Percentiles rank a stretch among this genome's conserved stretches.
Evolutionary conservation across 345 rosid genomes (phyloP).

Genomic region (Bruguiera parviflora): DNA sequence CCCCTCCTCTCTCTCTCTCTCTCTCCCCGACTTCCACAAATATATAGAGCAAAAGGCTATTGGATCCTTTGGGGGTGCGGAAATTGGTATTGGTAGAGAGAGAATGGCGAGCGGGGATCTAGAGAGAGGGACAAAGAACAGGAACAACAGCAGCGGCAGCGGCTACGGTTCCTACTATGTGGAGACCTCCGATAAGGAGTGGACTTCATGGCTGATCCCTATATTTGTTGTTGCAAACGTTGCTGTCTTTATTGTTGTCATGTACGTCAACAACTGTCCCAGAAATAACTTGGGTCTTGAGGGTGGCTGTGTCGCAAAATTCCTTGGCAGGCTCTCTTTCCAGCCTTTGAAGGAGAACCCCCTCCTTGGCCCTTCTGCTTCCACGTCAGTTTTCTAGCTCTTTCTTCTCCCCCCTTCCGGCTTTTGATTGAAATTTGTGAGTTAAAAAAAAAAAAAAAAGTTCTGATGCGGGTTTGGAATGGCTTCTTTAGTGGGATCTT

Average conservation of each 20-base stretch:
- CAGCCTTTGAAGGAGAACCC: slow-evolving; percentile 89
- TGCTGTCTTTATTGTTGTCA: slow-evolving; percentile 57
- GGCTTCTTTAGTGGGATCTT: slow-evolving; percentile 1
- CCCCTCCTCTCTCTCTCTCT: background rate
- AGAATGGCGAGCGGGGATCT: slow-evolving; percentile 60
- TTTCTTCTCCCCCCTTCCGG: background rate
- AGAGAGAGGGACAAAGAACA: slow-evolving; percentile 49
- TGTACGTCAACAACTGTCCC: slow-evolving; percentile 92
- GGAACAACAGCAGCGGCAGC: slow-evolving; percentile 20
- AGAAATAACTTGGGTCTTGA: slow-evolving; percentile 36
- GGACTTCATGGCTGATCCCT: slow-evolving; percentile 96
- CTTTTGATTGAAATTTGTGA: slow-evolving; percentile 2
- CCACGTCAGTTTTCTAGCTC: slow-evolving; percentile 47
- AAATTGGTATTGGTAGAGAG: background rate
- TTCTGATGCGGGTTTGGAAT: slow-evolving; percentile 4
- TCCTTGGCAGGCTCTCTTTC: slow-evolving; percentile 78
- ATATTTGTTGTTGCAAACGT: slow-evolving; percentile 69
- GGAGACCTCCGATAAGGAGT: slow-evolving; percentile 43
- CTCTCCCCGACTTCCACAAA: background rate
- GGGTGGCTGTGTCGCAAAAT: slow-evolving; percentile 62
- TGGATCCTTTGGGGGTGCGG: too few species aligned
- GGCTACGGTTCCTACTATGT: slow-evolving; percentile 32
- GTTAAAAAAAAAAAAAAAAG: background rate
- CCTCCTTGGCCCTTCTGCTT: slow-evolving; percentile 87
- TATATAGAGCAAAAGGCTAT: background rate